phyloP scores from a whole-genome alignment of 2,329 filamentous ascomycete genomes.

The Penicillium sp. region DNA sequence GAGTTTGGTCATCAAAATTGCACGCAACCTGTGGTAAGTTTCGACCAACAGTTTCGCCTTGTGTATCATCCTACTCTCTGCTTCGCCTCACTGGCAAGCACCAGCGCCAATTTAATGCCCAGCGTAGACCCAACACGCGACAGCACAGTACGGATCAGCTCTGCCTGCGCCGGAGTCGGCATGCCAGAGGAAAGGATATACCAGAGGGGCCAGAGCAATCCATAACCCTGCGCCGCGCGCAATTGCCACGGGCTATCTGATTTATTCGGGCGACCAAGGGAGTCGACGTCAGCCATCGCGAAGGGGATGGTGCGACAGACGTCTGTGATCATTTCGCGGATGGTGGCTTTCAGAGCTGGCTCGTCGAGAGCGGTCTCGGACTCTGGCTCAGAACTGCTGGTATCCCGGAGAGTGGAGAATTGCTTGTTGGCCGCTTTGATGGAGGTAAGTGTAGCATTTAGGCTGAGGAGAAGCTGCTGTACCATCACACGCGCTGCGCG shows the following conservation, averaged over 20 bases:
- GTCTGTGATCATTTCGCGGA: conserved; percentile 38
- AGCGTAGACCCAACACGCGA: conserved; percentile 31
- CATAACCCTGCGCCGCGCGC: conserved; percentile 35
- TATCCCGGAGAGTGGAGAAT: background rate
- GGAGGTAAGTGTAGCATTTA: conserved; percentile 22
- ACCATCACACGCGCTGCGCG: conserved; percentile 37
- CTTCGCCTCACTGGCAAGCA: conserved; percentile 27
- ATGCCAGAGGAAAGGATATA: conserved; percentile 35
- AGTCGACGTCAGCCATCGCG: conserved; percentile 34
- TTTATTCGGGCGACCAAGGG: conserved; percentile 27
- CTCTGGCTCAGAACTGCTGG: background rate
- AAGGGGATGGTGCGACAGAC: conserved; percentile 39
- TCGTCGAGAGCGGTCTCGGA: conserved; percentile 11
- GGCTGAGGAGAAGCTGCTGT: conserved; percentile 31
- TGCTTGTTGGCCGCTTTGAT: conserved; percentile 13
- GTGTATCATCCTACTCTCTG: background rate
- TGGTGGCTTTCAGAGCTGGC: conserved; percentile 18
- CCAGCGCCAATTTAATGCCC: conserved; percentile 38
- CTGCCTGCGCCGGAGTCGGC: conserved; percentile 31
- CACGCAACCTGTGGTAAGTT: background rate
- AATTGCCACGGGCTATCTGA: conserved; percentile 20
- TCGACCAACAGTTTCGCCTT: background rate
- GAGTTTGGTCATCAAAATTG: too few relatives aligned
- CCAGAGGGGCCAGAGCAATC: conserved; percentile 42
- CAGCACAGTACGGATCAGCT: conserved; percentile 31